Base-by-base conservation (phyloP, 805 yeast genomes). In the Candida manassasensis region DNA sequence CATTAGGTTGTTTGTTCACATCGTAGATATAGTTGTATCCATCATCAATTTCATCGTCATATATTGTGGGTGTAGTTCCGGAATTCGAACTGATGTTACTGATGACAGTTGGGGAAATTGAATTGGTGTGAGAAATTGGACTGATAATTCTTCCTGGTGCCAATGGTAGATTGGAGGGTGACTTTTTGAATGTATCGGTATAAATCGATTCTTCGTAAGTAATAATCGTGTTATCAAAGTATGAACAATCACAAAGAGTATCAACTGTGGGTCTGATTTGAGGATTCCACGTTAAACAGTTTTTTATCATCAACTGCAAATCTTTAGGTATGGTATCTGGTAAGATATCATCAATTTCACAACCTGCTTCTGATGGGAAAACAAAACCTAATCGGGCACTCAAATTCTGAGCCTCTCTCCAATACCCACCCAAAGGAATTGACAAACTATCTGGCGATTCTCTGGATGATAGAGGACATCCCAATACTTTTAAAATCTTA, bases 211-310 rank as follows among this genome's bases (percentile, higher is more conserved):
- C 33, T 19, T 30, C 33, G 10, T 6, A 19, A 11, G 33, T 19
- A 9, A 18, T 14, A n/a, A 40, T 28, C 6, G 81, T 66, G 12
- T 66, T 65, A 33, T 58, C 56, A 55, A 84, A 84, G 52, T 77
- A 84, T 0, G 70, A 59, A 73, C 75, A 63, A 11, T 57, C 34
- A 40, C 77, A 62, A 19, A 84, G 44, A 6, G 57, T 56, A 1
- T 64, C 63, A 2, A 73, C 81, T 25, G 72, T 69, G 0, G 76
- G 71, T 44, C 94, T 68, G n/a, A 57, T 52, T n/a, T 58, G 55
- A 2, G 96, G 94, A 57, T 86, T 80, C 96, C 96, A 88, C 34
- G 70, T 61, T 21, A 88, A 63, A 47, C 89, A 83, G 1, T 57
- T 47, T 41, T 55, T 57, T 6, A 69, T 71, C 40, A 61, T 61